These are phyloP conservation scores for Zasmidium citrigriseum DNA, from an alignment of 2,329 filamentous ascomycete genomes.

Conservation along the genomic window DNA sequence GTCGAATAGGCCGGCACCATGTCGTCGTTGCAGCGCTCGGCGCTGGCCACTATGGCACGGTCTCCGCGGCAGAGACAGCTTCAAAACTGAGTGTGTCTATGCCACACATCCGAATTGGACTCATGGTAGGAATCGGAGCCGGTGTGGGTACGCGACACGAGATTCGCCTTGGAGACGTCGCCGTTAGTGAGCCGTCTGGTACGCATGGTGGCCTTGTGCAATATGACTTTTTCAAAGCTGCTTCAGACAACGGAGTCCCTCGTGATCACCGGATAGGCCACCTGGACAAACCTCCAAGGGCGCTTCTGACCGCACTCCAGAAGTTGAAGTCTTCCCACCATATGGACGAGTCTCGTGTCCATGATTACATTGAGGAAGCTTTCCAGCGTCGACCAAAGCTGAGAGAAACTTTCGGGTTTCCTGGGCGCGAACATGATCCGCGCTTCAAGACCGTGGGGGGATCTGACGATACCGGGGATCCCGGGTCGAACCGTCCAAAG, in stretches of 20 bases:
- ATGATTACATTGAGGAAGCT: not conserved
- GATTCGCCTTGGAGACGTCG: conserved; percentile 33
- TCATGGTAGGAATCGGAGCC: conserved; percentile 12
- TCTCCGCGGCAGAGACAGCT: conserved; percentile 21
- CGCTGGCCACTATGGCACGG: conserved; percentile 17
- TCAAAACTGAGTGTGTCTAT: conserved; percentile 8
- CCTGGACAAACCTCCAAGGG: conserved; percentile 19
- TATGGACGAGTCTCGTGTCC: not conserved
- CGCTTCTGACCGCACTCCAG: conserved; percentile 9
- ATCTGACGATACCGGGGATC: not conserved
- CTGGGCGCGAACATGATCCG: not conserved
- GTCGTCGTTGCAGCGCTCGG: conserved; percentile 27
- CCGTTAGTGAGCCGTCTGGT: conserved; percentile 24
- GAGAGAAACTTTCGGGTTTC: not conserved
- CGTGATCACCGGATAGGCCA: conserved; percentile 17
- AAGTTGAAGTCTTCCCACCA: conserved; percentile 9
- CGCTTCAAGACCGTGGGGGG: not conserved
- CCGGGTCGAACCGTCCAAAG: conserved; percentile 13
- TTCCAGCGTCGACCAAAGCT: not conserved
- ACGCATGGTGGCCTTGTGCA: conserved; percentile 27
- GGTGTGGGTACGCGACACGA: conserved; percentile 9
- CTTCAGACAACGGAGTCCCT: not conserved
- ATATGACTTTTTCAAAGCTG: conserved; percentile 27
- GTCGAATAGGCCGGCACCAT: conserved; percentile 26
- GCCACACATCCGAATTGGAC: conserved; percentile 11